A percentile compares a stretch with the other conserved stretches of the same genome.
These are phyloP conservation scores for Pholiota microspora DNA, from an alignment of 768 basidiomycete genomes.

Conservation along the genomic window DNA sequence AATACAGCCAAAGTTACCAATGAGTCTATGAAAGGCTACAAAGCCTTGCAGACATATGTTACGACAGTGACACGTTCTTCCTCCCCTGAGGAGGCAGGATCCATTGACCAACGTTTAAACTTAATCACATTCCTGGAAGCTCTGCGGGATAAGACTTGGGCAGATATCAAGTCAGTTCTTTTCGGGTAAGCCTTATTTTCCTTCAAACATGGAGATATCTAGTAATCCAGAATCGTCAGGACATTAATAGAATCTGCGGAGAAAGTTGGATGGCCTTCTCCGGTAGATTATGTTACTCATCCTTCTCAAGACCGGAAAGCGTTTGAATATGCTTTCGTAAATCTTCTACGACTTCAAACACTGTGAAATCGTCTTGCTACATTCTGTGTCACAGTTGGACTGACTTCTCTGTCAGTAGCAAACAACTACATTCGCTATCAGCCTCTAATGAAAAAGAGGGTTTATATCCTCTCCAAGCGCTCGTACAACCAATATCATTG, in stretches of 20 bases:
- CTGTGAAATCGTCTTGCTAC: slow-evolving; percentile 50
- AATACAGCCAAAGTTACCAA: slow-evolving; percentile 36
- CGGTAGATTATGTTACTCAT: slow-evolving; percentile 60
- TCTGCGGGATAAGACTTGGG: slow-evolving; percentile 74
- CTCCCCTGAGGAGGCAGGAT: slow-evolving; percentile 41
- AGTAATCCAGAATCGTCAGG: slow-evolving; percentile 40
- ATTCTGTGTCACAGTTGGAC: neutral
- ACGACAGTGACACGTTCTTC: slow-evolving; percentile 43
- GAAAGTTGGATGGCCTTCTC: slow-evolving; percentile 80
- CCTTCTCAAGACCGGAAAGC: slow-evolving; percentile 47
- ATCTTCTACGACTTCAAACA: slow-evolving; percentile 73
- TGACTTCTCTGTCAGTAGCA: slow-evolving; percentile 40
- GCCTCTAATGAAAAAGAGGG: slow-evolving; percentile 43
- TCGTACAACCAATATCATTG: slow-evolving; percentile 78
- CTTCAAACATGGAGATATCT: neutral
- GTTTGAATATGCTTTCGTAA: slow-evolving; percentile 79
- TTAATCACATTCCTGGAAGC: slow-evolving; percentile 60
- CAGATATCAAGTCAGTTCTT: slow-evolving; percentile 63
- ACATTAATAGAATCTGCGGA: slow-evolving; percentile 64
- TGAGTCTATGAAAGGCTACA: slow-evolving; percentile 54
- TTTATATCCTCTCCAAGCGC: slow-evolving; percentile 80
- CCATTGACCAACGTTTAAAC: slow-evolving; percentile 50
- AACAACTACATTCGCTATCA: slow-evolving; percentile 32
- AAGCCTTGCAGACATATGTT: slow-evolving; percentile 61
- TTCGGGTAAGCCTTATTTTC: slow-evolving; percentile 47